Percentiles rank a stretch among this genome's conserved stretches.
These are phyloP conservation scores for Clavispora santaluciae DNA, from an alignment of 805 yeast genomes.

Conservation along the genomic window DNA sequence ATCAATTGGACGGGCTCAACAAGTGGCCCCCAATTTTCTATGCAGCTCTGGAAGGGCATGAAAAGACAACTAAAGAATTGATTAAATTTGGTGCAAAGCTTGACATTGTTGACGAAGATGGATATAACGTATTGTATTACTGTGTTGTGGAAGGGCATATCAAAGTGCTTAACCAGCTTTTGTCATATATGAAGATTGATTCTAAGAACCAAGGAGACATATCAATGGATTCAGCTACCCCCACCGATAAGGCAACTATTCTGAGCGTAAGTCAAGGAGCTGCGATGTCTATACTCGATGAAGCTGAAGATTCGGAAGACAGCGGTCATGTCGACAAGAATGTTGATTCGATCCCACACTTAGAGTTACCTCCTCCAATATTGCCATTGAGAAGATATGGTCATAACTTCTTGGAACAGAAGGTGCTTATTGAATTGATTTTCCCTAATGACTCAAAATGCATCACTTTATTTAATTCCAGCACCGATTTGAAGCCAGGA, in stretches of 20 bases:
- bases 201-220: neutral
- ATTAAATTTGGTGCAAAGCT: slow-evolving; percentile 71
- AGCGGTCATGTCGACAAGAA: slow-evolving; percentile 32
- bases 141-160: slow-evolving; percentile 95
- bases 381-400: slow-evolving; percentile 92
- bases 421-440: slow-evolving; percentile 73
- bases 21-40: slow-evolving; percentile 94
- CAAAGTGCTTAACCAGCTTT: slow-evolving; percentile 66
- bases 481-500: slow-evolving; percentile 56
- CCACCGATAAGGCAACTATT: neutral
- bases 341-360: slow-evolving; percentile 79
- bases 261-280: neutral
- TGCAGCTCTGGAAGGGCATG: slow-evolving; percentile 82
- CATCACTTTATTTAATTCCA: slow-evolving; percentile 41
- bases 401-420: slow-evolving; percentile 89
- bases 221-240: neutral
- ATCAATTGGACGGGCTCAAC: slow-evolving; percentile 77
- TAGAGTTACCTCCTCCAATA: slow-evolving; percentile 92
- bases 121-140: slow-evolving; percentile 75
- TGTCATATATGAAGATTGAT: slow-evolving; percentile 28
- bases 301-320: slow-evolving; percentile 34
- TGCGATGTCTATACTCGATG: slow-evolving; percentile 25
- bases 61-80: slow-evolving; percentile 61
- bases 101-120: slow-evolving; percentile 68
- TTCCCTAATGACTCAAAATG: slow-evolving; percentile 50